phyloP scores from a whole-genome alignment of 441 rosid genomes.

The Croton laevigatus region DNA sequence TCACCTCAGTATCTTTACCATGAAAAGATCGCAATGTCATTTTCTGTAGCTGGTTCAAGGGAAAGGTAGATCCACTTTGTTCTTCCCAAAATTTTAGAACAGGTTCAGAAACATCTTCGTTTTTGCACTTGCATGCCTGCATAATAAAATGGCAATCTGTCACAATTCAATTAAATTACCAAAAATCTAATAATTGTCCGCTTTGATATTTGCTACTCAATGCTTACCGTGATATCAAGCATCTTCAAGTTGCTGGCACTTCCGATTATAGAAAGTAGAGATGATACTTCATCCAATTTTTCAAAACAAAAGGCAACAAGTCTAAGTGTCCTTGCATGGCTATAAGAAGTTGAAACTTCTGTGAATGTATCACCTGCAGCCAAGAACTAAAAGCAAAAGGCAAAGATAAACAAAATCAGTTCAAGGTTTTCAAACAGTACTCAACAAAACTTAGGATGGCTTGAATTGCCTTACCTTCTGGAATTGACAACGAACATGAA shows the following conservation, averaged over 20 bases:
- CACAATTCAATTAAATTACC: neutral
- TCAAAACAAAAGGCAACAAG: conserved; percentile 16
- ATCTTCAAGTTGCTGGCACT: conserved; percentile 10
- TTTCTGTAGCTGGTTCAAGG: conserved; percentile 14
- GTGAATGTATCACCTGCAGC: conserved; percentile 16
- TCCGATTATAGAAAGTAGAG: conserved; percentile 15
- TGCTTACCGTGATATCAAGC: conserved; percentile 20
- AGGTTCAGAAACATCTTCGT: neutral
- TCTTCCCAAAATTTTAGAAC: conserved; percentile 23
- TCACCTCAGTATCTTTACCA: conserved; percentile 14
- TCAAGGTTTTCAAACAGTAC: neutral
- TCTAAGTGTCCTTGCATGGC: conserved; percentile 12
- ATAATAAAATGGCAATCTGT: conserved; percentile 3
- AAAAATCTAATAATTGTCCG: neutral
- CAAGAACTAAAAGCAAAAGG: conserved; percentile 14
- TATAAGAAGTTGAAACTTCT: conserved; percentile 14
- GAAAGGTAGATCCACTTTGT: neutral
- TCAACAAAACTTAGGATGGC: neutral
- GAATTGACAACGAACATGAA: conserved; percentile 20
- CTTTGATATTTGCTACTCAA: neutral
- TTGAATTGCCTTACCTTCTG: conserved; percentile 12
- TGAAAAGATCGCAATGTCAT: conserved; percentile 16
- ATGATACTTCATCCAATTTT: conserved; percentile 13
- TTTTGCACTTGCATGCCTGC: conserved; percentile 16
- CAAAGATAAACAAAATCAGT: neutral